These are phyloP conservation scores for Elsinoe fawcettii DNA, from an alignment of 2,329 filamentous ascomycete genomes.

Conservation along the genomic window DNA sequence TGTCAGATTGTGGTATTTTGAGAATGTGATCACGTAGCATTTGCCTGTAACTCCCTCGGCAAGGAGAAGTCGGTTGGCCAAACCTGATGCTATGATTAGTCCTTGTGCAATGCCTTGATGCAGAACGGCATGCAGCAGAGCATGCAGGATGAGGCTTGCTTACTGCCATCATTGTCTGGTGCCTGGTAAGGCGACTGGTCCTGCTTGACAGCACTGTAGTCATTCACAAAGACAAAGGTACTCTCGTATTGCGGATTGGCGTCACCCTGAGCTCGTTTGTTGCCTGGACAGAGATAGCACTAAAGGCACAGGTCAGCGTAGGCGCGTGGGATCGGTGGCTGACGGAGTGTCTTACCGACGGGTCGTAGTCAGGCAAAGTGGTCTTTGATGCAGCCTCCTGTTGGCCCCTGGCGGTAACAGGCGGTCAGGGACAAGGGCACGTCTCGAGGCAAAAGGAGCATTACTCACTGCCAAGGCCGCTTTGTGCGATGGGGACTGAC, in stretches of 20 bases:
- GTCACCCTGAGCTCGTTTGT: slow-evolving; percentile 80
- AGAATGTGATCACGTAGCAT: slow-evolving; percentile 96
- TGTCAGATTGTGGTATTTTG: slow-evolving; percentile 80
- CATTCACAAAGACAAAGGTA: slow-evolving; percentile 93
- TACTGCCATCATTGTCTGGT: slow-evolving; percentile 44
- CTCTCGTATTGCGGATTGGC: slow-evolving; percentile 75
- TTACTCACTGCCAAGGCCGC: slow-evolving; percentile 83
- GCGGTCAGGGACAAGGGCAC: neutral
- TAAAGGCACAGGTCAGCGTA: slow-evolving; percentile 30
- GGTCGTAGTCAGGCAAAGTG: slow-evolving; percentile 69
- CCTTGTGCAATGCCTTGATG: neutral
- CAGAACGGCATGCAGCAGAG: neutral
- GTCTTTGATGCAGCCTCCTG: slow-evolving; percentile 42
- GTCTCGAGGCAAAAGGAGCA: neutral
- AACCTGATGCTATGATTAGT: slow-evolving; percentile 41
- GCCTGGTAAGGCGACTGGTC: slow-evolving; percentile 70
- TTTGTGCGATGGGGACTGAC: slow-evolving; percentile 96
- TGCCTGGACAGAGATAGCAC: slow-evolving; percentile 93
- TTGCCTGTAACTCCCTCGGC: slow-evolving; percentile 85
- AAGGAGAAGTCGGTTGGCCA: slow-evolving; percentile 67
- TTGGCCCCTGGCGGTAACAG: slow-evolving; percentile 32
- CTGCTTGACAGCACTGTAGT: slow-evolving; percentile 95
- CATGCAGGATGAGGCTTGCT: slow-evolving; percentile 19
- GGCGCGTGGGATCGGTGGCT: neutral
- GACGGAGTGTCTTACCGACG: slow-evolving; percentile 35